phyloP scores from a whole-genome alignment of 1,139 yeast species.

The Taphrina flavorubra region DNA sequence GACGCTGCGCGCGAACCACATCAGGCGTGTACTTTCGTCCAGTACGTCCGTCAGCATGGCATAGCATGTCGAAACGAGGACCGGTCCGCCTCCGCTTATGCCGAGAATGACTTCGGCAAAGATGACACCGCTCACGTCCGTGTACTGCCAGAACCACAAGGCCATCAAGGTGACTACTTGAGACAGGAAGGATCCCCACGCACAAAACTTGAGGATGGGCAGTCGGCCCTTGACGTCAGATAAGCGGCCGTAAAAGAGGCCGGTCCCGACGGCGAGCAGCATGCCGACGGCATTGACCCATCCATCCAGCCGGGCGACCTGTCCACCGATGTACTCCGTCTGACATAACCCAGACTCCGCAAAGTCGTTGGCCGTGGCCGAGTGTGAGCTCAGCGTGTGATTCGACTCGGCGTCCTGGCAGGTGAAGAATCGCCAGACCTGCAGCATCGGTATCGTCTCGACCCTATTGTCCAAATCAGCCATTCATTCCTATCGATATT shows the following conservation, averaged over 20 bases:
- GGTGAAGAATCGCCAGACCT: constrained; percentile 15
- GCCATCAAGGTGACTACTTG: constrained; percentile 11
- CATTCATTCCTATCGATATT: too few relatives aligned
- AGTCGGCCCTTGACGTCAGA: constrained; percentile 18
- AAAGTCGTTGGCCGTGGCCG: neutral
- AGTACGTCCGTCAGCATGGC: constrained; percentile 9
- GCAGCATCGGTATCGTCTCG: constrained; percentile 9
- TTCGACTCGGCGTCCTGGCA: constrained; percentile 9
- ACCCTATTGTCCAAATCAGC: neutral
- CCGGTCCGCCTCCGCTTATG: constrained; percentile 6
- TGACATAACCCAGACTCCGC: constrained; percentile 12
- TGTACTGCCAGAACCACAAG: constrained; percentile 12
- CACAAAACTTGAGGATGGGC: neutral
- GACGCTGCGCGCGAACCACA: constrained; percentile 4
- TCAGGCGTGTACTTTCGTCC: neutral
- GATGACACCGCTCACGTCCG: neutral
- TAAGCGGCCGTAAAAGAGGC: constrained; percentile 6
- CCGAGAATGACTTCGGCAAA: neutral
- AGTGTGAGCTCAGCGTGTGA: neutral
- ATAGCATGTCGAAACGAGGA: constrained; percentile 13
- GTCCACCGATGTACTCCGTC: constrained; percentile 1
- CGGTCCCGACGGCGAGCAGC: constrained; percentile 4
- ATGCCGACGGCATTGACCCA: constrained; percentile 17
- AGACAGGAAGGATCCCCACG: constrained; percentile 4
- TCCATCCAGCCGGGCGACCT: constrained; percentile 6